These are phyloP conservation scores for Solanum megistacrolobum DNA, from an alignment of 257 asterid genomes.

Conservation along the genomic window DNA sequence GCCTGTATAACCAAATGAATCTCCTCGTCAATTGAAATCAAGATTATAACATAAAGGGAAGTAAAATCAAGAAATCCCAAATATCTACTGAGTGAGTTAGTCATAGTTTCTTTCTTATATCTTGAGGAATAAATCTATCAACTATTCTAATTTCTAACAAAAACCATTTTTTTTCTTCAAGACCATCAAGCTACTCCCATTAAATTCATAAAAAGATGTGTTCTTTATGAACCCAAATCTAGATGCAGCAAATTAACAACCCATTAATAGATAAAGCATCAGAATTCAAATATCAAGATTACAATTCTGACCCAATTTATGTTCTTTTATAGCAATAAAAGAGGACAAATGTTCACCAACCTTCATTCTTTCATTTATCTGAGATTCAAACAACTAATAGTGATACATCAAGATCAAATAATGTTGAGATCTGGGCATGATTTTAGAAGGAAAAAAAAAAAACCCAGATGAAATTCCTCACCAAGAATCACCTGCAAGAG, in stretches of 20 bases:
- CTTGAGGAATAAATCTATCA: background rate
- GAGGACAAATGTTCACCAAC: conserved; percentile 19
- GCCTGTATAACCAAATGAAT: conserved; percentile 9
- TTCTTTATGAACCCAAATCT: background rate
- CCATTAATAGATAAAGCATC: background rate
- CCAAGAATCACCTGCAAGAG: conserved; percentile 18
- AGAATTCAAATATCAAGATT: background rate
- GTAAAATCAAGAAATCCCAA: background rate
- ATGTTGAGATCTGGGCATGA: conserved; percentile 41
- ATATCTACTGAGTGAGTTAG: background rate
- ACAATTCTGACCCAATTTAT: background rate
- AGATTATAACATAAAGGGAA: background rate
- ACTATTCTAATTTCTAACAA: background rate
- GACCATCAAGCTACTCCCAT: background rate
- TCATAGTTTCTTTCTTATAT: background rate
- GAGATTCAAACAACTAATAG: background rate
- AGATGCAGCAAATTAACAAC: background rate
- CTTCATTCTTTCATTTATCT: conserved; percentile 15
- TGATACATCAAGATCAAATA: conserved; percentile 25
- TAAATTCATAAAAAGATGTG: background rate
- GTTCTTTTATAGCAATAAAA: background rate
- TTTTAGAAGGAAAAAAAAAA: background rate
- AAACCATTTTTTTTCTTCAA: background rate
- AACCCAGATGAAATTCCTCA: conserved; percentile 17
- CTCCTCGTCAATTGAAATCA: conserved; percentile 24